Evolutionary conservation across 2,329 filamentous ascomycete genomes (phyloP).

Genomic region (Podosphaera xanthii): DNA sequence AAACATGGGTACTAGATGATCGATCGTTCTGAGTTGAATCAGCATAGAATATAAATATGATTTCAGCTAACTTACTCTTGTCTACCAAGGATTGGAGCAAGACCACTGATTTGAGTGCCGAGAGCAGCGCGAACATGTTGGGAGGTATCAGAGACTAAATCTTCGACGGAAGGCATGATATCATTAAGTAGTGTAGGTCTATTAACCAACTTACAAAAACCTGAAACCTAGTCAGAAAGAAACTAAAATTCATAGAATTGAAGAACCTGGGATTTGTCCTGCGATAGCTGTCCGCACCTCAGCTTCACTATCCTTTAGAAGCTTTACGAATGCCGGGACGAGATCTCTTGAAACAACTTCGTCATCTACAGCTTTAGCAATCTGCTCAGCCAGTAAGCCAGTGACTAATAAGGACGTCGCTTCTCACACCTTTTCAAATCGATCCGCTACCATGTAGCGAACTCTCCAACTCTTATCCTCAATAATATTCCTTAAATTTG

Average conservation of each 20-base stretch:
- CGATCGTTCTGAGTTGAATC: slow-evolving; percentile 47
- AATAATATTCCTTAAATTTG: slow-evolving; percentile 76
- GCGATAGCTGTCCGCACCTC: slow-evolving; percentile 94
- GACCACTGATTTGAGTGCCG: slow-evolving; percentile 87
- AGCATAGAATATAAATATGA: slow-evolving; percentile 6
- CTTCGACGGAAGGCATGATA: slow-evolving; percentile 90
- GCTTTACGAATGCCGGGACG: slow-evolving; percentile 89
- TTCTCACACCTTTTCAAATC: slow-evolving; percentile 68
- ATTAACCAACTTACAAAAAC: slow-evolving; percentile 82
- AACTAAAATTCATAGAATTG: neutral
- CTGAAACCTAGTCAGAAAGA: slow-evolving; percentile 20
- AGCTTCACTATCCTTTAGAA: slow-evolving; percentile 92
- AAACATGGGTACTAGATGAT: slow-evolving; percentile 95
- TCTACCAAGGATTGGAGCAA: slow-evolving; percentile 92
- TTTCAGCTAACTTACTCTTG: slow-evolving; percentile 42
- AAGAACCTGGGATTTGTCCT: slow-evolving; percentile 69
- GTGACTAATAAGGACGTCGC: neutral
- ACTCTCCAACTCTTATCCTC: slow-evolving; percentile 99
- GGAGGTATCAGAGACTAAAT: slow-evolving; percentile 83
- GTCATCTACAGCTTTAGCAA: slow-evolving; percentile 94
- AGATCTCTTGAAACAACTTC: slow-evolving; percentile 87
- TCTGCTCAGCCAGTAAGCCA: slow-evolving; percentile 27
- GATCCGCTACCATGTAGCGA: slow-evolving; percentile 95
- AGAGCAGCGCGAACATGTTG: slow-evolving; percentile 92
- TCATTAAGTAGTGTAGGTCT: slow-evolving; percentile 74